Percentiles rank a stretch among this genome's conserved stretches.
These are phyloP conservation scores for Hydnum rufescens DNA, from an alignment of 768 basidiomycete species.

Conservation along the genomic window DNA sequence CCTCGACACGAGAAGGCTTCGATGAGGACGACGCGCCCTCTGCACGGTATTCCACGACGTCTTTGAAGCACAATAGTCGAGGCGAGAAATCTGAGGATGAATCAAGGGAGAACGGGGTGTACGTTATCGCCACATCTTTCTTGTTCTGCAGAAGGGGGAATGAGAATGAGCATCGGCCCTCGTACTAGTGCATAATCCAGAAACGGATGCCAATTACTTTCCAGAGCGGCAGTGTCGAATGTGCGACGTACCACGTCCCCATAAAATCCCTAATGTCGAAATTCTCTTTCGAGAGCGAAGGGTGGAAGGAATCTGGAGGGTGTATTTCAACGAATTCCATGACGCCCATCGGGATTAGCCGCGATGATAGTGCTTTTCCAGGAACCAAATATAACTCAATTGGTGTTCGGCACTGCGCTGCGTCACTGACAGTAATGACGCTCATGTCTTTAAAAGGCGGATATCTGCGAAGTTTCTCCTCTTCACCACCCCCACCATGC, in stretches of 20 bases:
- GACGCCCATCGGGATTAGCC: too few species aligned
- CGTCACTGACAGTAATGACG: too few species aligned
- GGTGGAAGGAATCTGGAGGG: not conserved
- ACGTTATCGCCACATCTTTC: slow-evolving; percentile 26
- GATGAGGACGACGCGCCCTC: not conserved
- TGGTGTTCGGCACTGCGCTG: too few species aligned
- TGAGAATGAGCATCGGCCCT: not conserved
- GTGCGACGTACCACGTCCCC: slow-evolving; percentile 19
- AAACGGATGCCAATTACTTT: slow-evolving; percentile 16
- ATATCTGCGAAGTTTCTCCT: too few species aligned
- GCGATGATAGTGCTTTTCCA: too few species aligned
- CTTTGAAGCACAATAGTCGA: not conserved
- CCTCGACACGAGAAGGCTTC: not conserved
- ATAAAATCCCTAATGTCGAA: slow-evolving; percentile 13
- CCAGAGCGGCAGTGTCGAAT: slow-evolving; percentile 26
- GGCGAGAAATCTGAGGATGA: slow-evolving; percentile 1
- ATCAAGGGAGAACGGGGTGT: slow-evolving; percentile 14
- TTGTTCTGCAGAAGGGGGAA: slow-evolving; percentile 14
- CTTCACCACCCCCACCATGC: too few species aligned
- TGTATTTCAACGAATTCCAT: too few species aligned
- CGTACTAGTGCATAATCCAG: not conserved
- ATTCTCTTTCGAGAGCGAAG: not conserved
- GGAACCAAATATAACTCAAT: too few species aligned
- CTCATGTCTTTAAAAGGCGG: too few species aligned
- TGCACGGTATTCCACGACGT: not conserved